Evolutionary conservation across 2,329 filamentous ascomycete genomes (phyloP).

Genomic region (Fusarium redolens): DNA sequence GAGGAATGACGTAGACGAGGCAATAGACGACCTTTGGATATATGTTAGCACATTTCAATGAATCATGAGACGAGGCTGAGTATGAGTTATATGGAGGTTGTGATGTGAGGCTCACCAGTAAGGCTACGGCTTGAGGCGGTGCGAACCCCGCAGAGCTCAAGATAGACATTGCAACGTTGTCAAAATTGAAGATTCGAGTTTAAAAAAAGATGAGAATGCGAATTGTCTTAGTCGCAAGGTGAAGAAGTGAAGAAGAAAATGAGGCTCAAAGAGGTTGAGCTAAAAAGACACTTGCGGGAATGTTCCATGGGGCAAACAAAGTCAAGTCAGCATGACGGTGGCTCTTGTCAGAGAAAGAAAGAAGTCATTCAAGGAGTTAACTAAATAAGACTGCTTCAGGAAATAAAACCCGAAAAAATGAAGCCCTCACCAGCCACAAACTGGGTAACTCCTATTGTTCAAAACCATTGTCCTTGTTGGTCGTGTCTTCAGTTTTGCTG

Average conservation of each 20-base stretch:
- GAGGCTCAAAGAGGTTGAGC: conserved; percentile 2
- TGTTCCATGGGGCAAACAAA: conserved; percentile 19
- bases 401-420: conserved; percentile 3
- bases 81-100: background rate
- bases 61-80: background rate
- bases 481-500: conserved; percentile 7
- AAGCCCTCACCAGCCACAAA: conserved; percentile 32
- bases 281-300: conserved; percentile 11
- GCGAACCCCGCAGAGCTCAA: conserved; percentile 31
- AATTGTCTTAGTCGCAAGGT: background rate
- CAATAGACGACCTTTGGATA: conserved; percentile 75
- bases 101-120: conserved; percentile 38
- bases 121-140: conserved; percentile 38
- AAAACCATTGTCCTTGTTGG: conserved; percentile 16
- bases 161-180: conserved; percentile 10
- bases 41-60: conserved; percentile 5
- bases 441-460: conserved; percentile 18
- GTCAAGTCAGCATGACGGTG: conserved; percentile 11
- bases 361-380: conserved; percentile 3
- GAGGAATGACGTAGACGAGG: conserved; percentile 88
- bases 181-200: background rate
- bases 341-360: conserved; percentile 4
- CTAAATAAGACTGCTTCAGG: background rate
- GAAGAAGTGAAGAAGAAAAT: background rate
- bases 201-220: background rate